These are phyloP conservation scores for Cystobasidium slooffiae DNA, from an alignment of 1,284 basidiomycete genomes.

Conservation along the genomic window DNA sequence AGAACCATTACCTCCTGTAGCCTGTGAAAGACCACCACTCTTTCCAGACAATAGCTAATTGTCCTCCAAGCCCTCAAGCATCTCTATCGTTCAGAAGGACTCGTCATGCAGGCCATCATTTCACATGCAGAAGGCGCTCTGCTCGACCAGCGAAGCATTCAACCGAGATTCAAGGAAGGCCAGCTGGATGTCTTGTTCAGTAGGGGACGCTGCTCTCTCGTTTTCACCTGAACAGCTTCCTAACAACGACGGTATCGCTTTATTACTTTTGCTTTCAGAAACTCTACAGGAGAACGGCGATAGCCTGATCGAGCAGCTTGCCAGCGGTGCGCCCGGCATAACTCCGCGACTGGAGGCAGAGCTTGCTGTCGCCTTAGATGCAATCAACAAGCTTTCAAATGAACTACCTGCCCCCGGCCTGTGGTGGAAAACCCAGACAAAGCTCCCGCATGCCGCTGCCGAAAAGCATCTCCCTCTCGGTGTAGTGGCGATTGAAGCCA, in stretches of 20 bases:
- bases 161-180: background rate
- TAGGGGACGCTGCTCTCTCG: background rate
- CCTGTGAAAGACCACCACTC: background rate
- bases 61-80: background rate
- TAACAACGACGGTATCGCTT: background rate
- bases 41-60: background rate
- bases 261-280: background rate
- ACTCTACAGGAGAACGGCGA: background rate
- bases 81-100: background rate
- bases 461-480: background rate
- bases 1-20: background rate
- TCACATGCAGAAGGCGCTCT: background rate
- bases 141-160: background rate
- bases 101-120: background rate
- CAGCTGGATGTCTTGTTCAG: constrained; percentile 3
- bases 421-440: constrained; percentile 6
- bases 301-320: background rate
- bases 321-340: background rate
- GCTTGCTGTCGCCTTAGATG: background rate
- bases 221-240: background rate
- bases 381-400: background rate
- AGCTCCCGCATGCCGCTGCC: background rate
- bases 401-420: background rate
- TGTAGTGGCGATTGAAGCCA: background rate
- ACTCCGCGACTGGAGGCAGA: background rate